Evolutionary conservation across 1,284 basidiomycete species (phyloP).

Genomic region (Neolentinus lepideus): DNA sequence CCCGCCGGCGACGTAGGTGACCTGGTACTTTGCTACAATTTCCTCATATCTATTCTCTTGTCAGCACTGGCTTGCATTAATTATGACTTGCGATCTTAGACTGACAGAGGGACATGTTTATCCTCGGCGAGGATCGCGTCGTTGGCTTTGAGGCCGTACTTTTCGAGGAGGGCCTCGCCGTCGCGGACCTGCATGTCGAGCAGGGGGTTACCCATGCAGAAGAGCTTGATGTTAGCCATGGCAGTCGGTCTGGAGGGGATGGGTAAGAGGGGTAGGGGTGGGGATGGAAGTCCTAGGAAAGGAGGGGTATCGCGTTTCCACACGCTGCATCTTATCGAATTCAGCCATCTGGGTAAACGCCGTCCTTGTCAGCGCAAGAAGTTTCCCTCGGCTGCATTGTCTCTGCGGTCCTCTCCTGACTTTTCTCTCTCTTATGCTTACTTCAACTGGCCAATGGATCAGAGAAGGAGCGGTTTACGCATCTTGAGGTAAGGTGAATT

Average conservation of each 20-base stretch:
- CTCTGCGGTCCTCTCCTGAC: not conserved
- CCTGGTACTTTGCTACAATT: slow-evolving; percentile 69
- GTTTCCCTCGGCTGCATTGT: not conserved
- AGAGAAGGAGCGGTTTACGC: too few relatives aligned
- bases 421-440: not conserved
- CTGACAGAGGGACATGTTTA: slow-evolving; percentile 86
- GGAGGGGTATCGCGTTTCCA: not conserved
- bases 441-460: too few relatives aligned
- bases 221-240: slow-evolving; percentile 33
- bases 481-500: too few relatives aligned
- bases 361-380: not conserved
- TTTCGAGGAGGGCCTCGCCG: slow-evolving; percentile 80
- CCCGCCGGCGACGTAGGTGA: slow-evolving; percentile 94
- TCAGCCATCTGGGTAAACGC: not conserved
- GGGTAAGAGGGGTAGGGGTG: not conserved
- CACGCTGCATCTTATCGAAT: not conserved
- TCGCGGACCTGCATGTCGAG: slow-evolving; percentile 86
- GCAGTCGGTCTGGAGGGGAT: not conserved
- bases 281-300: not conserved
- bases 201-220: slow-evolving; percentile 86
- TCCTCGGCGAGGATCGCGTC: slow-evolving; percentile 94
- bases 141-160: slow-evolving; percentile 92
- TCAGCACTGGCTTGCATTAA: slow-evolving; percentile 1
- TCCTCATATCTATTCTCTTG: slow-evolving; percentile 72
- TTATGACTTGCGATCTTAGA: slow-evolving; percentile 20